Evolutionary conservation across 768 basidiomycete species (phyloP).

Genomic region (Trametes gibbosa): DNA sequence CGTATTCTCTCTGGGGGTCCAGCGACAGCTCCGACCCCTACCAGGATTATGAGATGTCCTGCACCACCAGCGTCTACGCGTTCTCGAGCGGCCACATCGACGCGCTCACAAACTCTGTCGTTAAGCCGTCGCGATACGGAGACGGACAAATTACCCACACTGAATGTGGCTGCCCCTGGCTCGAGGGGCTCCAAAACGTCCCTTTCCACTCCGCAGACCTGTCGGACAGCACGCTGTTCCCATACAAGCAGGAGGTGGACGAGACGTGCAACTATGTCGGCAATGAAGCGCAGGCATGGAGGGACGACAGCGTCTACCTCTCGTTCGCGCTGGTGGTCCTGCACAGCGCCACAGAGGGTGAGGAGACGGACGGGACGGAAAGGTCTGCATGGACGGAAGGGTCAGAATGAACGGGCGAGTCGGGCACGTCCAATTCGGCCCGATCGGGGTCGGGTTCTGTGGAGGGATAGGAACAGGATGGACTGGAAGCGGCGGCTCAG

Average conservation of each 20-base stretch:
- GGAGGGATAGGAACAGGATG: too few species aligned
- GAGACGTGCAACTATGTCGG: constrained; percentile 22
- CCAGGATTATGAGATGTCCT: background rate
- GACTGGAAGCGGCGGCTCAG: too few species aligned
- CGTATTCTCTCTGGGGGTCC: background rate
- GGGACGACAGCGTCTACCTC: constrained; percentile 26
- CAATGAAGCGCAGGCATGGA: constrained; percentile 25
- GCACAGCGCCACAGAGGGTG: background rate
- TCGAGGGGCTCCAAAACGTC: background rate
- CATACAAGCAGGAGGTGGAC: background rate
- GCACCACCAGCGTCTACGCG: constrained; percentile 18
- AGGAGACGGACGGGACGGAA: too few species aligned
- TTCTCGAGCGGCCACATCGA: constrained; percentile 25
- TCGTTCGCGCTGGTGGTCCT: constrained; percentile 20
- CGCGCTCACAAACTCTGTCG: too few species aligned
- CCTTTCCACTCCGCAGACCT: constrained; percentile 16
- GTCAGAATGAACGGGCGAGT: too few species aligned
- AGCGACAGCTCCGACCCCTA: background rate
- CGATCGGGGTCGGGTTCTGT: too few species aligned
- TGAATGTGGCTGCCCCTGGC: background rate
- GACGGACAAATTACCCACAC: background rate
- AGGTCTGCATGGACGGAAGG: too few species aligned
- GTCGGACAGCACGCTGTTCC: background rate
- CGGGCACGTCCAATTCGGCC: too few species aligned
- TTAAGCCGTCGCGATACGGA: too few species aligned